Evolutionary conservation across 352 stramenopile species (phyloP).

Genomic region (Globisporangium parvum): DNA sequence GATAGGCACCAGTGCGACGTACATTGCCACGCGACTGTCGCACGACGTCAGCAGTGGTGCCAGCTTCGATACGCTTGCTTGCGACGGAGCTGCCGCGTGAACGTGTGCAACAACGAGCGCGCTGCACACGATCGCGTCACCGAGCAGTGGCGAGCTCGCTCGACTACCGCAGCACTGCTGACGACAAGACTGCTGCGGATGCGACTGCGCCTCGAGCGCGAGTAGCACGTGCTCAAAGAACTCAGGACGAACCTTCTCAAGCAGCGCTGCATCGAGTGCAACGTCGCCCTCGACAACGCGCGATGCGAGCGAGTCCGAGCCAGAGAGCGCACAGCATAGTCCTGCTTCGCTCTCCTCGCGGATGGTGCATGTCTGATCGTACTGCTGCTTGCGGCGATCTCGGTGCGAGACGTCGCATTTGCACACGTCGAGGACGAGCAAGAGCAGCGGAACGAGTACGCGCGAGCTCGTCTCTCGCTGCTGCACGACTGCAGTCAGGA

Average conservation of each 20-base stretch:
- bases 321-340: too few relatives aligned
- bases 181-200: constrained; percentile 12
- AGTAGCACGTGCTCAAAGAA: constrained; percentile 33
- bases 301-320: constrained; percentile 24
- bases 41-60: constrained; percentile 25
- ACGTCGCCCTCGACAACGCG: constrained; percentile 27
- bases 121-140: constrained; percentile 23
- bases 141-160: constrained; percentile 15
- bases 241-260: constrained; percentile 16
- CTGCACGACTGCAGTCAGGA: constrained; percentile 22
- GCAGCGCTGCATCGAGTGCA: constrained; percentile 21
- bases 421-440: constrained; percentile 32
- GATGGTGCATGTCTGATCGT: constrained; percentile 11
- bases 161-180: constrained; percentile 28
- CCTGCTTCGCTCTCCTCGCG: constrained; percentile 1
- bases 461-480: constrained; percentile 20
- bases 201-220: constrained; percentile 17
- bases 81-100: constrained; percentile 8
- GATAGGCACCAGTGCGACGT: constrained; percentile 11
- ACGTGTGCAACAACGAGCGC: constrained; percentile 24
- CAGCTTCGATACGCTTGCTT: constrained; percentile 8
- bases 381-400: constrained; percentile 21
- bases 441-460: constrained; percentile 26
- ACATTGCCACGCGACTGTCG: constrained; percentile 47
- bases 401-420: constrained; percentile 26